These are phyloP conservation scores for Gaultheria prostrata DNA, from an alignment of 148 eudicot species.

Conservation along the genomic window DNA sequence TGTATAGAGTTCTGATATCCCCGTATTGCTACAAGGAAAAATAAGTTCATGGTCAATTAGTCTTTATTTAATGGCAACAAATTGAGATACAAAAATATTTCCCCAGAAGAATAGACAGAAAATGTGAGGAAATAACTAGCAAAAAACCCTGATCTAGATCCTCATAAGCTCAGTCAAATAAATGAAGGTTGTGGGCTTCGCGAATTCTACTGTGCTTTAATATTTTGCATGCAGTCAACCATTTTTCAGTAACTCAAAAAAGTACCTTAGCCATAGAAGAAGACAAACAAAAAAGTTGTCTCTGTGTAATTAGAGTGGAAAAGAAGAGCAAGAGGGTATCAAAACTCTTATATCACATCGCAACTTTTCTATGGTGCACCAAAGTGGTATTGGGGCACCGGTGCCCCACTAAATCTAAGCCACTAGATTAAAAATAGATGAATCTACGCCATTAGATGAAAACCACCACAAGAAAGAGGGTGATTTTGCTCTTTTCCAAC, in stretches of 20 bases:
- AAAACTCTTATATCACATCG: background rate
- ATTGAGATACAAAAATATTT: background rate
- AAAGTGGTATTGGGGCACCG: no score
- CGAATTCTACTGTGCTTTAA: background rate
- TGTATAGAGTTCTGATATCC: slow-evolving; percentile 54
- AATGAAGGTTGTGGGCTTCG: background rate
- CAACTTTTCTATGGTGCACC: no score
- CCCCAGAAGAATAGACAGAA: background rate
- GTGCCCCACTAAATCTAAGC: no score
- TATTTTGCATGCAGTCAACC: background rate
- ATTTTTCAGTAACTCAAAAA: background rate
- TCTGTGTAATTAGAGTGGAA: background rate
- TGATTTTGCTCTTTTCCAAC: no score
- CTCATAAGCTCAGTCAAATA: background rate
- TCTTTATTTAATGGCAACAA: background rate
- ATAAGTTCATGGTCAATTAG: background rate
- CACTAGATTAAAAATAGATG: no score
- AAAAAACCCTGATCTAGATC: background rate
- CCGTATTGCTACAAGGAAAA: slow-evolving; percentile 48
- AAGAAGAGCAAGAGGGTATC: background rate
- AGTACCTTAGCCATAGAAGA: background rate
- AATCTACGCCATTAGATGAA: no score
- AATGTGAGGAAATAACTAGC: background rate
- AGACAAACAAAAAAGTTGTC: background rate
- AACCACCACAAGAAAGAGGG: no score